A percentile compares a stretch with the other conserved stretches of the same genome.
Conservation (phyloP, 73 alveolate genomes). For the Tetrahymena elliotti region DNA sequence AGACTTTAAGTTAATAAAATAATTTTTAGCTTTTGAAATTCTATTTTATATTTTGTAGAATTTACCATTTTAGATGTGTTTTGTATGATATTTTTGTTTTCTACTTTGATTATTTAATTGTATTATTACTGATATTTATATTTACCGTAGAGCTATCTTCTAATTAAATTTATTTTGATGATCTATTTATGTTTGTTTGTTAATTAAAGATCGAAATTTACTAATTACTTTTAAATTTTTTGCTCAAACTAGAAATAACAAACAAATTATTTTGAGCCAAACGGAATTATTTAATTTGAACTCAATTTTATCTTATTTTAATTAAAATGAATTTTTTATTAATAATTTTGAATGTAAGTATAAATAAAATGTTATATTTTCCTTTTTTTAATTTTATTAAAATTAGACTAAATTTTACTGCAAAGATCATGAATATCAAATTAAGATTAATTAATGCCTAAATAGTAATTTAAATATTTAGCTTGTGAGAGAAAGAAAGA, state of each 20-base stretch:
- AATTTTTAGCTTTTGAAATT: not conserved
- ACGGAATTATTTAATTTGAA: not conserved
- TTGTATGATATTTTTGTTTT: not conserved
- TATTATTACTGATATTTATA: not conserved
- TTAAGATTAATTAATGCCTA: no score
- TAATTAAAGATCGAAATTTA: not conserved
- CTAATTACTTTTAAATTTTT: not conserved
- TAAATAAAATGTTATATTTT: not conserved
- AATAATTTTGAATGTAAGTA: not conserved
- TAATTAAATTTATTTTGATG: not conserved
- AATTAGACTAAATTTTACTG: not conserved
- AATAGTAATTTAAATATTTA: no score
- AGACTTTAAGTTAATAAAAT: not conserved
- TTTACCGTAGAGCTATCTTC: not conserved
- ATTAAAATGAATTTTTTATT: not conserved
- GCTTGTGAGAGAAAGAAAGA: not conserved
- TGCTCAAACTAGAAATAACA: not conserved
- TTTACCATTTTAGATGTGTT: not conserved
- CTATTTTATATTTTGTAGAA: not conserved
- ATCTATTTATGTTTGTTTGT: not conserved
- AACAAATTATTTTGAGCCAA: not conserved
- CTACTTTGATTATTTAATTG: not conserved
- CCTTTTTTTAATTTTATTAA: no score
- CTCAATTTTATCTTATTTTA: not conserved
- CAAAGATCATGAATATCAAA: not conserved